phyloP scores from a whole-genome alignment of 2,329 filamentous ascomycete species.

The Aspergillus sp. region DNA sequence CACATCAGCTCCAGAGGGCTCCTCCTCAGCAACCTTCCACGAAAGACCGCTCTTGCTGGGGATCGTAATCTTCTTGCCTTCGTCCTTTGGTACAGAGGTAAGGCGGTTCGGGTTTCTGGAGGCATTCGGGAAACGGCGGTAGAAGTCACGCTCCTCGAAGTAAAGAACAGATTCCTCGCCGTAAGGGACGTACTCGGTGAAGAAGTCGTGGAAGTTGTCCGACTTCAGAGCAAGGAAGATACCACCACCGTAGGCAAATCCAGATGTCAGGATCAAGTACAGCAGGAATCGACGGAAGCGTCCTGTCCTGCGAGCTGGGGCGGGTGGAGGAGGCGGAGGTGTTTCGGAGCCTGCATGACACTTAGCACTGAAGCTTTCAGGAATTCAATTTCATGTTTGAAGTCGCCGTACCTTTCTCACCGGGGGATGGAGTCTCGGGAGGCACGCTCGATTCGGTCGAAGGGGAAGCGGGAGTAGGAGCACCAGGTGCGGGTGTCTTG shows the following conservation, averaged over 20 bases:
- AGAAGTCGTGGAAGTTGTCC: conserved; percentile 99
- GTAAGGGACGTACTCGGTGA: conserved; percentile 92
- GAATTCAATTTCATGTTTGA: conserved; percentile 5
- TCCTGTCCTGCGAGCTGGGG: conserved; percentile 60
- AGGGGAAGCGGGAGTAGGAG: conserved; percentile 40
- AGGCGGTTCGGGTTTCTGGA: conserved; percentile 43
- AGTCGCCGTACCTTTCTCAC: conserved; percentile 22
- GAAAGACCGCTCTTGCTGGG: conserved; percentile 80
- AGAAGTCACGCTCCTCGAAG: conserved; percentile 91
- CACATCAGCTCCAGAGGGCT: conserved; percentile 56
- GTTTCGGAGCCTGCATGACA: conserved; percentile 31
- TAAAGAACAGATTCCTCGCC: conserved; percentile 93
- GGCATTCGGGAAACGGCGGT: conserved; percentile 69
- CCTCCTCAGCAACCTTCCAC: conserved; percentile 67
- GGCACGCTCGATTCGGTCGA: conserved; percentile 46
- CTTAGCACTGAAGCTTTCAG: conserved; percentile 21
- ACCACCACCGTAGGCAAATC: conserved; percentile 77
- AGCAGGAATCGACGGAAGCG: conserved; percentile 73
- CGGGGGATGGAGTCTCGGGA: conserved; percentile 43
- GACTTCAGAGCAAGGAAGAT: conserved; percentile 89
- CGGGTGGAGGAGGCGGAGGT: conserved; percentile 36
- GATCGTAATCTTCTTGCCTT: conserved; percentile 72
- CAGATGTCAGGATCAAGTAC: conserved; percentile 70
- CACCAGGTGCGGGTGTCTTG: conserved; percentile 33
- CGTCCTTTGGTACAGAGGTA: conserved; percentile 34